Base-by-base conservation (phyloP, 2,329 filamentous ascomycete genomes). In the Penicillium polonicum region DNA sequence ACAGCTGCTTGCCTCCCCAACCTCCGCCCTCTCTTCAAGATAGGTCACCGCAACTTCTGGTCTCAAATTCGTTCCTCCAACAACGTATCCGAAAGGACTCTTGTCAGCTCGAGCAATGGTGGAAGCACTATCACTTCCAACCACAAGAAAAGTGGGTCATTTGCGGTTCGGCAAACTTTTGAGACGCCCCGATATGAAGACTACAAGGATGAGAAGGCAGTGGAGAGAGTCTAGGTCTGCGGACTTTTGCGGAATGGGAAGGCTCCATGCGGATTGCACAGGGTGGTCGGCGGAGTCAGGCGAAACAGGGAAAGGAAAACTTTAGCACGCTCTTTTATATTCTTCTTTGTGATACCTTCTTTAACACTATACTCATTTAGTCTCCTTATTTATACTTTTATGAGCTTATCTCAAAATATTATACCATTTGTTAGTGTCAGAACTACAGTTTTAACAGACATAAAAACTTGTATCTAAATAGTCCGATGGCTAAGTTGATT, bases 1-100 rank as follows among this genome's bases (percentile, higher is more conserved):
- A 64, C 63, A 8, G 69, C 68, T 1, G 70, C 70, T 29, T 72
- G 70, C 52, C 65, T 72, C 1, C 63, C 70, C 1, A 70, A 71
- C 44, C 58, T 72, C 6, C 57, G 66, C 21, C 70, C 70, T 2
- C 53, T 70, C 1, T 69, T 71, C 48, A 65, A 63, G 15, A 27
- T 64, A 15, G 52, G 60, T 29, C 36, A 55, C 3, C 51, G 55
- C 3, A 54, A 59, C 3, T 67, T 70, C 58, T 68, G 65, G 62
- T 59, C 62, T 17, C 55, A 63, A 12, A 10, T 64, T 9, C 59
- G 65, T 36, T 64, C 61, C 15, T 44, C 54, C 35, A 54, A 52
- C 48, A 57, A 60, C 2, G 31, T 48, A 13, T 66, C 62, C 15
- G 57, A 56, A 17, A 58, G 50, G 23, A 57, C 53, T 15, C 56